Evolutionary conservation across 2,329 filamentous ascomycete species (phyloP).

Genomic region (Sporothrix luriei): DNA sequence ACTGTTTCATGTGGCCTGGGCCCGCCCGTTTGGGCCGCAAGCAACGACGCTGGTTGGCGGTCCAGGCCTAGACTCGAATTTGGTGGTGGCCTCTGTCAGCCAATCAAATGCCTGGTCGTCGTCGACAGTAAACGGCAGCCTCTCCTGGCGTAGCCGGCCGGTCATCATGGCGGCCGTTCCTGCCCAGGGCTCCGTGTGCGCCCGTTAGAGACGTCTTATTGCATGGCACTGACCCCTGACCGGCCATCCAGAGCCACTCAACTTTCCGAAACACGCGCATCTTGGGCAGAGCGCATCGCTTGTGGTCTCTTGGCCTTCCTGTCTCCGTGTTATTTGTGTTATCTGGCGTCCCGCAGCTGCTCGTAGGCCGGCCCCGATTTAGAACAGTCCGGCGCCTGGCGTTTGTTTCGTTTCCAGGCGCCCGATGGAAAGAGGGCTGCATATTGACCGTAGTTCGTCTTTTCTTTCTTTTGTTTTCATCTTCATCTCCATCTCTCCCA

Average conservation of each 20-base stretch:
- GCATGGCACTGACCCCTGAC: background rate
- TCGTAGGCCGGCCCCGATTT: background rate
- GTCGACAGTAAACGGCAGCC: background rate
- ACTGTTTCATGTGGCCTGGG: conserved; percentile 43
- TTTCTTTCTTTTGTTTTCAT: conserved; percentile 14
- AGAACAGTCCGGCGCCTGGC: conserved; percentile 15
- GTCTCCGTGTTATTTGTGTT: background rate
- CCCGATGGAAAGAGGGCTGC: conserved; percentile 15
- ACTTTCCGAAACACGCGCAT: conserved; percentile 35
- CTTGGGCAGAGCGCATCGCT: conserved; percentile 36
- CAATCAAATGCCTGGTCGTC: conserved; percentile 29
- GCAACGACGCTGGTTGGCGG: conserved; percentile 11
- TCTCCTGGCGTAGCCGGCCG: background rate
- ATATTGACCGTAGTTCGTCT: background rate
- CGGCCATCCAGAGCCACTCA: conserved; percentile 37
- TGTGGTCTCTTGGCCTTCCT: background rate
- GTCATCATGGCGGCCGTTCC: background rate
- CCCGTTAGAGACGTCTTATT: too few relatives aligned
- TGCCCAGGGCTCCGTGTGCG: background rate
- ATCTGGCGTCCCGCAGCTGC: background rate
- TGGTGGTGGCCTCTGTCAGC: conserved; percentile 24
- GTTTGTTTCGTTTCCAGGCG: conserved; percentile 28
- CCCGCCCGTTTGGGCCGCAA: conserved; percentile 32
- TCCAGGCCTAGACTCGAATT: background rate
- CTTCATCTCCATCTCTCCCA: background rate